A percentile compares a stretch with the other conserved stretches of the same genome.
Evolutionary conservation across 768 basidiomycete species (phyloP).

Genomic region (Podaxis sp.): DNA sequence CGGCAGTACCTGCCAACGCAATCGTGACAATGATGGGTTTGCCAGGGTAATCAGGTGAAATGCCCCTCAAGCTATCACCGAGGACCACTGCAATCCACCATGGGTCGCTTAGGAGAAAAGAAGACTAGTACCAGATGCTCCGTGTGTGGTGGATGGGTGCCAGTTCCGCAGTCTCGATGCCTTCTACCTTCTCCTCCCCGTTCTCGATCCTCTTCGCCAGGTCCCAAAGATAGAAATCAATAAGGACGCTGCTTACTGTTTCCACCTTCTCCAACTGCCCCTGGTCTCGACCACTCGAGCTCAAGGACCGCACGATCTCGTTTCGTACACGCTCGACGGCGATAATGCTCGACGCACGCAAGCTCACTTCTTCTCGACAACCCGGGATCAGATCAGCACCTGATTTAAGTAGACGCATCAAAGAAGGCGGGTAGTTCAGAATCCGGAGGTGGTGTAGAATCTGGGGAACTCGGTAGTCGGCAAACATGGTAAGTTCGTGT

Average conservation of each 20-base stretch:
- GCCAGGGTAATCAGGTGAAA: neutral
- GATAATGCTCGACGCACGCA: conserved; percentile 79
- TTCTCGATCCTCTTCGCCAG: conserved; percentile 73
- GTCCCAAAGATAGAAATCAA: conserved; percentile 93
- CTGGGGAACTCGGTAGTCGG: conserved; percentile 91
- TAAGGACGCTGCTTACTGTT: conserved; percentile 70
- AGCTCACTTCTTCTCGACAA: conserved; percentile 68
- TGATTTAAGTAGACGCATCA: conserved; percentile 50
- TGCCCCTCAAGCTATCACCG: neutral
- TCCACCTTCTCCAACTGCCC: conserved; percentile 24
- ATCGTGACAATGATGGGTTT: neutral
- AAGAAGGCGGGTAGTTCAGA: conserved; percentile 64
- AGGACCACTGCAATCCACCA: neutral
- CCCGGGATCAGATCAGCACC: conserved; percentile 51
- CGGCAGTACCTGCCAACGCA: neutral
- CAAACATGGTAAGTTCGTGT: conserved; percentile 85
- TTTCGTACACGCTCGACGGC: conserved; percentile 74
- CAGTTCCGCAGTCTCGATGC: conserved; percentile 53
- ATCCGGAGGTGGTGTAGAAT: conserved; percentile 83
- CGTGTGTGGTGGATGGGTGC: conserved; percentile 77
- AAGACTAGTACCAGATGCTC: conserved; percentile 78
- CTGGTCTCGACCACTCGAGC: neutral
- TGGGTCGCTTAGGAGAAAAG: neutral
- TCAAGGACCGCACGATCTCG: conserved; percentile 46
- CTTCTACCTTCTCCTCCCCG: conserved; percentile 59